phyloP scores from a whole-genome alignment of 257 asterid species.

The Henckelia pumila region DNA sequence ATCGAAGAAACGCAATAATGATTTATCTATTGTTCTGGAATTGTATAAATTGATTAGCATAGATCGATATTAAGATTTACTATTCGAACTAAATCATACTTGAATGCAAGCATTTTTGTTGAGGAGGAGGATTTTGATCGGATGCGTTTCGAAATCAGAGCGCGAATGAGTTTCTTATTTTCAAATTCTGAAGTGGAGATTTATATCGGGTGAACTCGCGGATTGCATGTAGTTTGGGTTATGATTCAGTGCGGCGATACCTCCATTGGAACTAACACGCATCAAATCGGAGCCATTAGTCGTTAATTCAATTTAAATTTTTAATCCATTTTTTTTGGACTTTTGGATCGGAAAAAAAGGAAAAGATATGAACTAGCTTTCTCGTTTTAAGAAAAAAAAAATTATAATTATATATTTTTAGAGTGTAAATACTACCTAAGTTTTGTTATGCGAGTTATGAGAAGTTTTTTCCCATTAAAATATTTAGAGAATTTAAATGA shows the following conservation, averaged over 20 bases:
- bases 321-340: too few relatives aligned
- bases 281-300: too few relatives aligned
- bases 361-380: too few relatives aligned
- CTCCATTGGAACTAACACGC: too few relatives aligned
- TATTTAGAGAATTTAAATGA: too few relatives aligned
- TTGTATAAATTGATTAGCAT: background rate
- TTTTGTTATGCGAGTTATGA: too few relatives aligned
- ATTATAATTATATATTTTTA: too few relatives aligned
- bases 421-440: too few relatives aligned
- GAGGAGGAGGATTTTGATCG: slow-evolving; percentile 14
- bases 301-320: background rate
- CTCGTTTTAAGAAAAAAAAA: too few relatives aligned
- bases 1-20: slow-evolving; percentile 7
- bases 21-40: slow-evolving; percentile 12
- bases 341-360: too few relatives aligned
- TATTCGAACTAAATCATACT: slow-evolving; percentile 37
- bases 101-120: slow-evolving; percentile 64
- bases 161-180: slow-evolving; percentile 36
- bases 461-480: too few relatives aligned
- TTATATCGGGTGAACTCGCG: slow-evolving; percentile 34
- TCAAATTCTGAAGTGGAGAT: slow-evolving; percentile 22
- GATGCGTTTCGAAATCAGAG: slow-evolving; percentile 24
- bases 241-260: slow-evolving; percentile 15
- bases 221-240: slow-evolving; percentile 28
- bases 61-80: slow-evolving; percentile 1